These are phyloP conservation scores for Tetrahymena thermophila DNA, from an alignment of 73 alveolate genomes.

Conservation along the genomic window DNA sequence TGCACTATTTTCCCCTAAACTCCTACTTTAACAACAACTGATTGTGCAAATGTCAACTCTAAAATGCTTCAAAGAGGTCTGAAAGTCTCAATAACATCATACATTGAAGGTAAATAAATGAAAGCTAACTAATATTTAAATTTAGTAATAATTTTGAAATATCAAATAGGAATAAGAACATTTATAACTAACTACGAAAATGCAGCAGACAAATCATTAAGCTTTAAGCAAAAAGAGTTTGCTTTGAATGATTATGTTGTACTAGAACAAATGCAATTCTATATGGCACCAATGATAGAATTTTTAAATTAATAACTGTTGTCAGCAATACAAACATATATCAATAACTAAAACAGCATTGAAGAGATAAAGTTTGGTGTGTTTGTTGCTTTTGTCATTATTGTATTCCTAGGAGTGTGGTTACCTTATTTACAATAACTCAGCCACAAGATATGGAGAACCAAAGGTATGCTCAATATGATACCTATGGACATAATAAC, in stretches of 20 bases:
- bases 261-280: not conserved
- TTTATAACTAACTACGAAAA: not conserved
- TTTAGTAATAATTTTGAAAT: no score
- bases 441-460: slow-evolving; percentile 31
- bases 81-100: not conserved
- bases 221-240: not conserved
- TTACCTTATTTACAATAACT: slow-evolving; percentile 10
- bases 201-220: not conserved
- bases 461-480: slow-evolving; percentile 38
- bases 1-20: not conserved
- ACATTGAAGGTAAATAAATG: not conserved
- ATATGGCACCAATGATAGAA: not conserved
- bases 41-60: not conserved
- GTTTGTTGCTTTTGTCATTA: not conserved
- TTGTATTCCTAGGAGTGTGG: slow-evolving; percentile 15
- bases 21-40: not conserved
- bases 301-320: not conserved
- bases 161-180: not conserved
- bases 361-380: not conserved
- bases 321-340: not conserved
- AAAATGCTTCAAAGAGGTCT: not conserved
- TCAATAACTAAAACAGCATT: not conserved
- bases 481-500: slow-evolving; percentile 36
- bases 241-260: not conserved
- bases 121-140: no score